Base-by-base conservation (phyloP, 192 early-diverging fungal genomes). In the Umbelopsis sp. region DNA sequence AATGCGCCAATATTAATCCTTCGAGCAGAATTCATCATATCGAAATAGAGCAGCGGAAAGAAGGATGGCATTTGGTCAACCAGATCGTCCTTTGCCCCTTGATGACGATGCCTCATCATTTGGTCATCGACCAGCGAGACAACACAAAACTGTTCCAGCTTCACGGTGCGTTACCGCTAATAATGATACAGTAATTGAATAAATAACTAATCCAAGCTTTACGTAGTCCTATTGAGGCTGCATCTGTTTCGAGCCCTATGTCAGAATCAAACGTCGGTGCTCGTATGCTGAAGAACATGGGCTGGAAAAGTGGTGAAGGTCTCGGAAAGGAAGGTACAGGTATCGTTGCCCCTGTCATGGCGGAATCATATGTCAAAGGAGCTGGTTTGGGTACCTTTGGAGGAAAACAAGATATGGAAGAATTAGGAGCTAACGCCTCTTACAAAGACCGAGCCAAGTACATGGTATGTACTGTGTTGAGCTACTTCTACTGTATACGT, bases 281-380 rank as follows among this genome's bases (percentile, higher is more conserved):
- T 50, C 80, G 83, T 9, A 89, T 96, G 87, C 83, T 98, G 85
- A 77, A 87, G 45, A 94, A 90, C 66, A 94, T 96, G 92, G 96
- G 96, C 21, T 98, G 92, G 87, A 86, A 85, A 69, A 85, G 84
- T 31, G 97, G 97, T 24, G 82, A 94, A 81, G 96, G 96, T 43
- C 81, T 98, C 22, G 97, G 97, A 0, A 84, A 82, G 71, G 88
- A 93, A n/a, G 92, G 94, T 9, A 76, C 83, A 36, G 97, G 97
- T 49, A 97, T 96, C 26, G 83, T 94, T 5, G 89, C 94, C 44
- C 97, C 97, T 16, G 91, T 98, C 25, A 89, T 93, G 52, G 91
- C 92, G 12, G 92, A 92, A 72, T 71, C 78, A 3, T 82, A 86
- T 62, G 69, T 74, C 16, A 75, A 80, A 51, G 78, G 78, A 36